phyloP scores from a whole-genome alignment of 2,329 filamentous ascomycete genomes.

The Fonsecaea monophora region DNA sequence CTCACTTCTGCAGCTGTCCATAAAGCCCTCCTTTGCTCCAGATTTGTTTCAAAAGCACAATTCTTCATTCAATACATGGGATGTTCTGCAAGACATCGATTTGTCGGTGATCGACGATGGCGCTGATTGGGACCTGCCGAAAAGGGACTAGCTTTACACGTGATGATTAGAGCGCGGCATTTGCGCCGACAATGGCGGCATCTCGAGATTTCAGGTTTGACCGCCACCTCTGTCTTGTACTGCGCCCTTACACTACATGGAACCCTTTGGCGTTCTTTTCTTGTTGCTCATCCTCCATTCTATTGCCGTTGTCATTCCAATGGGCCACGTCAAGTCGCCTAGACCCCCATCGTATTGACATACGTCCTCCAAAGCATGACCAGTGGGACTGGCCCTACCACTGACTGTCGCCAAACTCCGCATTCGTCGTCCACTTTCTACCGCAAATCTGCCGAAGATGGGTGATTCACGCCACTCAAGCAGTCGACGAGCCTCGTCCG shows the following conservation, averaged over 20 bases:
- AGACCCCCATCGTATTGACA: neutral
- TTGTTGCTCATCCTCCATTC: neutral
- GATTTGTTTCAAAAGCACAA: too few relatives aligned
- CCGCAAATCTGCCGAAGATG: neutral
- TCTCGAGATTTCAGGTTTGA: neutral
- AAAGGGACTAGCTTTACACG: neutral
- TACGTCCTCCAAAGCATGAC: neutral
- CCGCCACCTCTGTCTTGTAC: neutral
- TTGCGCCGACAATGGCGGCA: neutral
- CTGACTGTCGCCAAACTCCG: neutral
- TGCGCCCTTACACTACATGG: too few relatives aligned
- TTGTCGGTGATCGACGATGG: neutral
- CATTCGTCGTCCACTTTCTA: neutral
- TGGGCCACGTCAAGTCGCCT: neutral
- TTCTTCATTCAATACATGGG: too few relatives aligned
- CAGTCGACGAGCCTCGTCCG: conserved; percentile 10
- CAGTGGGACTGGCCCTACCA: neutral
- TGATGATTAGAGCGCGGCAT: neutral
- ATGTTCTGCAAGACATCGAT: too few relatives aligned
- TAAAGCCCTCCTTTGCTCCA: too few relatives aligned
- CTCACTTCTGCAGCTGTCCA: too few relatives aligned
- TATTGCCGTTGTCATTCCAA: neutral
- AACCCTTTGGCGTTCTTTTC: neutral
- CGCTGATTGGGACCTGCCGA: neutral
- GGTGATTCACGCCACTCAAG: neutral